A percentile compares a stretch with the other conserved stretches of the same genome.
Evolutionary conservation across 2,329 filamentous ascomycete genomes (phyloP).

Genomic region (Neospermospora avenae): DNA sequence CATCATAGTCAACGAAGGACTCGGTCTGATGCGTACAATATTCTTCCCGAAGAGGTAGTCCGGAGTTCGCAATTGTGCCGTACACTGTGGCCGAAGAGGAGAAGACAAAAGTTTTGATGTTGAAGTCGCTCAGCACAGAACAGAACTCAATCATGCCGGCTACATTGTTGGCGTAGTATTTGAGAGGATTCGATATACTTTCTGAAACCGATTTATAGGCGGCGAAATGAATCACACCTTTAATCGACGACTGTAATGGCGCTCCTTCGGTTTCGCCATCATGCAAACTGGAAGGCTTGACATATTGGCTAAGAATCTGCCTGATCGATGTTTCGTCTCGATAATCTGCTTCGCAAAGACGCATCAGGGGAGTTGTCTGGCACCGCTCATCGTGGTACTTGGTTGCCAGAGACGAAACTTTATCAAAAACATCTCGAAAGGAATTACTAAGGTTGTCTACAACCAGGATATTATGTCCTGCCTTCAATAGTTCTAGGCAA

Average conservation of each 20-base stretch:
- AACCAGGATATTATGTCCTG: conserved; percentile 44
- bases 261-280: neutral
- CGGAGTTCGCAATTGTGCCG: conserved; percentile 48
- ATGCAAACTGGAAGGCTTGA: neutral
- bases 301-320: conserved; percentile 24
- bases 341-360: conserved; percentile 32
- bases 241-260: conserved; percentile 36
- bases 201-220: conserved; percentile 64
- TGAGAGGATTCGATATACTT: conserved; percentile 55
- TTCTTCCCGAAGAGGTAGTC: conserved; percentile 51
- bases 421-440: conserved; percentile 23
- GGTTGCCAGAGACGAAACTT: conserved; percentile 25
- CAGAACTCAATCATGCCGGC: conserved; percentile 58
- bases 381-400: conserved; percentile 16
- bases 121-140: conserved; percentile 51
- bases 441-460: conserved; percentile 38
- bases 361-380: conserved; percentile 20
- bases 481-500: conserved; percentile 46
- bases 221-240: conserved; percentile 64
- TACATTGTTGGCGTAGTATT: conserved; percentile 65
- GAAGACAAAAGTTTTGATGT: conserved; percentile 63
- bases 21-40: conserved; percentile 37
- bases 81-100: conserved; percentile 66
- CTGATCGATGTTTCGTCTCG: conserved; percentile 25
- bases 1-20: conserved; percentile 9